Evolutionary conservation across 1,284 basidiomycete species (phyloP).

Genomic region (Rhodotorula sp.): DNA sequence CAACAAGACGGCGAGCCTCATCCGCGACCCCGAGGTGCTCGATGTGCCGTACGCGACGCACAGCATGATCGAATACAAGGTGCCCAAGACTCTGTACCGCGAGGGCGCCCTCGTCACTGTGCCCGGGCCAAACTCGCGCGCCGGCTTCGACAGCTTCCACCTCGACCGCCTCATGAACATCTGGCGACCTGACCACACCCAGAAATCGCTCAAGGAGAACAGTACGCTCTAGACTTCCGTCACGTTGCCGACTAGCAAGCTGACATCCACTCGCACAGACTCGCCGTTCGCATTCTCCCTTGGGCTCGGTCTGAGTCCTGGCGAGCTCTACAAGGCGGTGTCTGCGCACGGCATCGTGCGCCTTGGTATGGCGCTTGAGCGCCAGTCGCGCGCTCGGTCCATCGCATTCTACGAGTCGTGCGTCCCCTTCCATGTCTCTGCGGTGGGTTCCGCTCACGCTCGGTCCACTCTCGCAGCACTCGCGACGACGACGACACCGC

Average conservation of each 20-base stretch:
- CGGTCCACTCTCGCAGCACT: not conserved
- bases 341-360: slow-evolving; percentile 53
- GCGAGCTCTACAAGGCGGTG: slow-evolving; percentile 64
- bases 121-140: slow-evolving; percentile 62
- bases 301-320: slow-evolving; percentile 64
- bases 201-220: slow-evolving; percentile 66
- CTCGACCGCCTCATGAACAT: slow-evolving; percentile 80
- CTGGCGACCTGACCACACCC: slow-evolving; percentile 82
- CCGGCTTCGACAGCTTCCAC: slow-evolving; percentile 63
- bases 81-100: slow-evolving; percentile 76
- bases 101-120: slow-evolving; percentile 74
- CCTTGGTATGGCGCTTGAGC: slow-evolving; percentile 30
- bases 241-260: not conserved
- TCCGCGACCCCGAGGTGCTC: slow-evolving; percentile 82
- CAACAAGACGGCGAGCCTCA: slow-evolving; percentile 72
- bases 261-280: slow-evolving; percentile 20
- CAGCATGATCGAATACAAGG: slow-evolving; percentile 76
- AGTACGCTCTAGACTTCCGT: slow-evolving; percentile 53
- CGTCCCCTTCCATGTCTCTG: not conserved
- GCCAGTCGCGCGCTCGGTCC: slow-evolving; percentile 8
- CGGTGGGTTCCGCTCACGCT: not conserved
- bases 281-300: slow-evolving; percentile 73
- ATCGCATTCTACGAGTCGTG: slow-evolving; percentile 16
- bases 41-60: slow-evolving; percentile 76
- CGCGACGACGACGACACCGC: slow-evolving; percentile 5